These are phyloP conservation scores for Lactifluus pinguis DNA, from an alignment of 768 basidiomycete species.

Conservation along the genomic window DNA sequence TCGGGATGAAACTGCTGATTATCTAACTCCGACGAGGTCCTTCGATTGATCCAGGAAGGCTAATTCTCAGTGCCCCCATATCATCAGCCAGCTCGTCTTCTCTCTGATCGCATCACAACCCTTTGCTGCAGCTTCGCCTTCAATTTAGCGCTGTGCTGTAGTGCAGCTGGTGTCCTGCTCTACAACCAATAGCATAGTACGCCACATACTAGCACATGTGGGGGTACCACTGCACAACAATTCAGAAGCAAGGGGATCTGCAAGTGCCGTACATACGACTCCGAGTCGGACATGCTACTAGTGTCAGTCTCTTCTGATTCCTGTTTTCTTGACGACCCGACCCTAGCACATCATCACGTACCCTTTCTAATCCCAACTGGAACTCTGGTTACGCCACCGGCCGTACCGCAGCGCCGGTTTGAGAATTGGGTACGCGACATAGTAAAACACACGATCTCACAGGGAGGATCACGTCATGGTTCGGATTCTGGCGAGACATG, in stretches of 20 bases:
- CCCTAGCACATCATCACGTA: background rate
- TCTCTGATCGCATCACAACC: slow-evolving; percentile 9
- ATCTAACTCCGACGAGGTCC: background rate
- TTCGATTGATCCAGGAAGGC: slow-evolving; percentile 1
- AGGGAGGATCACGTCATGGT: background rate
- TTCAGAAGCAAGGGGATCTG: background rate
- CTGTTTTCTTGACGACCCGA: background rate
- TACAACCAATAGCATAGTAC: background rate
- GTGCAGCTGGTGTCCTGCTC: background rate
- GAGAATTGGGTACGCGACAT: background rate
- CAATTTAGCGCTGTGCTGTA: background rate
- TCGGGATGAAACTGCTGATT: background rate
- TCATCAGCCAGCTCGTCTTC: slow-evolving; percentile 1
- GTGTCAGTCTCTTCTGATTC: no score
- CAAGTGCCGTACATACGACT: background rate
- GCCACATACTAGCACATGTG: background rate
- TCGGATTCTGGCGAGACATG: background rate
- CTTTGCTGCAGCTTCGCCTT: background rate
- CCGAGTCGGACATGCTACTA: no score
- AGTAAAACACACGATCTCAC: background rate
- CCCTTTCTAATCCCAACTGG: background rate
- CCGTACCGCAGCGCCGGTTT: background rate
- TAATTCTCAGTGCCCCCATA: slow-evolving; percentile 1
- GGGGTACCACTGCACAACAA: background rate
- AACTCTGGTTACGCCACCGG: background rate